Conservation (phyloP, 2,329 filamentous ascomycete genomes). For the Pseudogymnoascus verrucosus region DNA sequence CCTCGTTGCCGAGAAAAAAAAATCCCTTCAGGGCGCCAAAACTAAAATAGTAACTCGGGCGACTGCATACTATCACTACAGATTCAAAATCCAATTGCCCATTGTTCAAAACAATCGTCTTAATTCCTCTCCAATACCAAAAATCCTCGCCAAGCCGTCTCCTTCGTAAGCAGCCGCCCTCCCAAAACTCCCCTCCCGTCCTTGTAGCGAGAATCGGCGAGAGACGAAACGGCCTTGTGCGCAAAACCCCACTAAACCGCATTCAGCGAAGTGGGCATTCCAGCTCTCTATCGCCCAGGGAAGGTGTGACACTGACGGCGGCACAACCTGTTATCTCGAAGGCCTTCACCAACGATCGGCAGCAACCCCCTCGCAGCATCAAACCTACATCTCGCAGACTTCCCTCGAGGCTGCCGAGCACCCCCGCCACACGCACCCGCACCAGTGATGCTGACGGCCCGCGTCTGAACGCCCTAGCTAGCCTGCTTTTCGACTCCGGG, state of each 20-base stretch:
- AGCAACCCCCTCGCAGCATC: not conserved
- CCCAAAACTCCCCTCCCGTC: not conserved
- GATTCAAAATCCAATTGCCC: not conserved
- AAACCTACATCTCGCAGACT: not conserved
- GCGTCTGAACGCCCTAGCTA: not conserved
- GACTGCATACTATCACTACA: not conserved
- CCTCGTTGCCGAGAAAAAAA: not conserved
- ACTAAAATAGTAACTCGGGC: not conserved
- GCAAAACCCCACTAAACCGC: not conserved
- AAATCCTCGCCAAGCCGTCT: not conserved
- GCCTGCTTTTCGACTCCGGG: constrained; percentile 2
- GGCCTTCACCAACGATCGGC: not conserved
- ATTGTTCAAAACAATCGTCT: not conserved
- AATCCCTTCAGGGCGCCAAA: not conserved
- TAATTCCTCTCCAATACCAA: not conserved
- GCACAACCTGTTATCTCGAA: constrained; percentile 4
- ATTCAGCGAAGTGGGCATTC: constrained; percentile 1
- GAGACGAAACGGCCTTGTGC: not conserved
- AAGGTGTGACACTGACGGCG: constrained; percentile 6
- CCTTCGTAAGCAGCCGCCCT: not conserved
- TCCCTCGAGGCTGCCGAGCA: not conserved
- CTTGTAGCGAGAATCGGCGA: not conserved
- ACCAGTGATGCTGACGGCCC: not conserved
- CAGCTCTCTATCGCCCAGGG: constrained; percentile 7
- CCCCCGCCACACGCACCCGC: not conserved